Base-by-base conservation (phyloP, 176 grass and related monocot species). In the Oryza longistaminata region DNA sequence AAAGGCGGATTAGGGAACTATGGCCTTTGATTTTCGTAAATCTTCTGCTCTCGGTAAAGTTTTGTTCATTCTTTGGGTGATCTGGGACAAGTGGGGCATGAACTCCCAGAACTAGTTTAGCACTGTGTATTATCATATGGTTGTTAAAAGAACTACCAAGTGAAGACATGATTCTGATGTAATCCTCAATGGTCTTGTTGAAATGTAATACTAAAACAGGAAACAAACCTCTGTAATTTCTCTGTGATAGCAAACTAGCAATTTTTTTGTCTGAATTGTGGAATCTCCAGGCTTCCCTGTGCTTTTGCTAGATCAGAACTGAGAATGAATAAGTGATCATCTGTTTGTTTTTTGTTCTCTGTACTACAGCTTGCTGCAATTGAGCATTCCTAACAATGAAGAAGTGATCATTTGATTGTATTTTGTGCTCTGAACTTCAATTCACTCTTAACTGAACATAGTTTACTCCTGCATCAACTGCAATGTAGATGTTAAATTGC, bases 61-160 rank as follows among this genome's bases (percentile, higher is more conserved):
- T 84, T 64, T 84, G 85, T 80, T 87, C 78, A 81, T 91, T 91
- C 76, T 76, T 90, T 87, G 76, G 70, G 42, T 82, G 48, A 88
- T 77, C 37, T 70, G 9, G 11, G 49, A 65, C 46, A 67, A 82
- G 65, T 83, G 62, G 74, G 64, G 17, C 15, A 62, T 64, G 33
- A 35, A 80, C 24, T 29, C 73, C 80, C n/a, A 37, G 65, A 80
- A n/a, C 50, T 37, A 13, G 55, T 43, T 43, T 58, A 81, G 55
- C 19, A 62, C 44, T n/a, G 19, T 87, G 75, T 70, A 83, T 45
- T 76, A 68, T 78, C 74, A 75, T 74, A 80, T 8, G 5, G 44
- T 44, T 81, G 79, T 82, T 19, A 62, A 24, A 62, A 78, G 71
- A 74, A 45, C 79, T 71, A 2, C 64, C 26, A 11, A 61, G 80